Conservation (phyloP, 179 eudicot species). For the Beta corolliflora region DNA sequence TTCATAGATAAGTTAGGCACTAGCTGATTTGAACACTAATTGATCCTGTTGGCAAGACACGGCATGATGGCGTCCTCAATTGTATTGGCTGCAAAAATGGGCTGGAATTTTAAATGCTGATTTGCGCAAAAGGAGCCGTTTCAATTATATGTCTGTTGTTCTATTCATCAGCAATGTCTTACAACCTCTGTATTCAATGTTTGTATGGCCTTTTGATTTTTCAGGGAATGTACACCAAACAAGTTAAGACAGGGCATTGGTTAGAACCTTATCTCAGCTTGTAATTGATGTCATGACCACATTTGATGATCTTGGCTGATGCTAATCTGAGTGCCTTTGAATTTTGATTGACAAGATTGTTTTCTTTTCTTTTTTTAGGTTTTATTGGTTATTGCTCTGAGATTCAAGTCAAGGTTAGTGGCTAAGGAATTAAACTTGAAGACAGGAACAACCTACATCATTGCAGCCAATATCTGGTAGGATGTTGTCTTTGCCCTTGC, state of each 20-base stretch:
- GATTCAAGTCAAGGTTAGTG: conserved; percentile 17
- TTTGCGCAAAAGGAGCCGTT: neutral
- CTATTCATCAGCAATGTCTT: conserved; percentile 9
- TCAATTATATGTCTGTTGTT: neutral
- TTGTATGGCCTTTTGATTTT: conserved; percentile 2
- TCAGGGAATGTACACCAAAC: neutral
- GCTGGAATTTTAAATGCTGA: neutral
- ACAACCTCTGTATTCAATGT: neutral
- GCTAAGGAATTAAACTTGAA: conserved; percentile 13
- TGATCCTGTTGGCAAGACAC: neutral
- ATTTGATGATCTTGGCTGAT: neutral
- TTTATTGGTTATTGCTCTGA: conserved; percentile 5
- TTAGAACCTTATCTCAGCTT: conserved; percentile 7
- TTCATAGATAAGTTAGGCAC: neutral
- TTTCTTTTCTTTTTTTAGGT: conserved; percentile 14
- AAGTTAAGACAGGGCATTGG: neutral
- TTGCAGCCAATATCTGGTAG: conserved; percentile 24
- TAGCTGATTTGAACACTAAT: neutral
- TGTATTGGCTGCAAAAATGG: neutral
- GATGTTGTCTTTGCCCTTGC: conserved; percentile 14
- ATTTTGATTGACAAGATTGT: conserved; percentile 11
- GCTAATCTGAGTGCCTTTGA: neutral
- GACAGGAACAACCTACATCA: conserved; percentile 8
- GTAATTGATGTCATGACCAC: neutral
- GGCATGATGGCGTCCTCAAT: neutral